These are phyloP conservation scores for Rhodotorula glutinis DNA, from an alignment of 1,284 basidiomycete species.

Conservation along the genomic window DNA sequence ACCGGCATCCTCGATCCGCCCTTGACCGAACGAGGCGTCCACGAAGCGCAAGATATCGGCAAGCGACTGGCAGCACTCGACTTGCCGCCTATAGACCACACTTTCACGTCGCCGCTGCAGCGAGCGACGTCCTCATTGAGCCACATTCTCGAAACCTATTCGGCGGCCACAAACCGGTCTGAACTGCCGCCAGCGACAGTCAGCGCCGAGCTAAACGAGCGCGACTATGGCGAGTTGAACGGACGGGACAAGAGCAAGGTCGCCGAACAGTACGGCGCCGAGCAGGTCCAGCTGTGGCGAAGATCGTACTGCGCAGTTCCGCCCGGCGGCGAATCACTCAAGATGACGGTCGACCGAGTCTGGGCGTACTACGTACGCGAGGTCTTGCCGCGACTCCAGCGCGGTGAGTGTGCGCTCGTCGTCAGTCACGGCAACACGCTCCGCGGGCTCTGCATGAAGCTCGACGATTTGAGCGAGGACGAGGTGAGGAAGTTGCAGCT, in stretches of 20 bases:
- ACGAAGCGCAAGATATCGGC: conserved; percentile 4
- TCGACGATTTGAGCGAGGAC: conserved; percentile 15
- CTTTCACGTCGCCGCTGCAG: conserved; percentile 19
- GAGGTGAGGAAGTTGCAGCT: conserved; percentile 11
- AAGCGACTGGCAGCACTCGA: not conserved
- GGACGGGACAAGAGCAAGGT: conserved; percentile 12
- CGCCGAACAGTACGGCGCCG: conserved; percentile 11
- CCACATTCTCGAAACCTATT: conserved; percentile 8
- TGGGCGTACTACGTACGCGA: conserved; percentile 12
- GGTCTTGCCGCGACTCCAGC: conserved; percentile 1
- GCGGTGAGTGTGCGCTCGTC: conserved; percentile 11
- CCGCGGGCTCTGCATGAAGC: conserved; percentile 16
- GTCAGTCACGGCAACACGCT: conserved; percentile 24
- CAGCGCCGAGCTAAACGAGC: conserved; percentile 10
- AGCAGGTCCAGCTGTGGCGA: conserved; percentile 18
- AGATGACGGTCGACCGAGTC: conserved; percentile 11
- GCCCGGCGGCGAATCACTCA: conserved; percentile 8
- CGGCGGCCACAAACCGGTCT: not conserved
- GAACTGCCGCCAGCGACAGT: not conserved
- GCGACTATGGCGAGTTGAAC: conserved; percentile 25
- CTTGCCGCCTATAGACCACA: not conserved
- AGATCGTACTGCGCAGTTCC: conserved; percentile 5
- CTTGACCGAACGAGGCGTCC: not conserved
- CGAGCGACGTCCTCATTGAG: conserved; percentile 9
- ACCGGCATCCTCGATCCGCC: not conserved